Evolutionary conservation across 495 filamentous ascomycete genomes (phyloP), one percentile per base, ranked within the genome.

Genomic region (Xylaria palmicola): DNA sequence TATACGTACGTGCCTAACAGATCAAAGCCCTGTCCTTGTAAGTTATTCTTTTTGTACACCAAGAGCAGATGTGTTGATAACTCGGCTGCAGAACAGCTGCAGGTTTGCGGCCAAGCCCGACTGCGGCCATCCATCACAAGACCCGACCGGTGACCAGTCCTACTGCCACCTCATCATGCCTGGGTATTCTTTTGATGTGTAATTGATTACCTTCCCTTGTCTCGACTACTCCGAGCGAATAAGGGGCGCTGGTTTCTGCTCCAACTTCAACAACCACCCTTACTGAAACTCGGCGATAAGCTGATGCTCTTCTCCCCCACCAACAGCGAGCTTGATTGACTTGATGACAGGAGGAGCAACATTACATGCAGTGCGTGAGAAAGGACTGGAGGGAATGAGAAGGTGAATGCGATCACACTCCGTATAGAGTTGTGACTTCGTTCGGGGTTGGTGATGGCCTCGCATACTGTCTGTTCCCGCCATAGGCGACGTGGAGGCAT

Each of bases 331-430:
- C 12, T n/a, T 47, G 43, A 36, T 29, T 22, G 7, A 41, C 17
- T 29, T 41, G 56, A 50, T 50, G 53, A 39, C 53, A 32, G 17
- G 22, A 22, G 20, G 22, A 39, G 49, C 9, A 56, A 22, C 7
- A n/a, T 30, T 48, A 19, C 34, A 60, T 44, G 57, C 32, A 52
- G 57, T 52, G 47, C 57, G 57, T 52, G 57, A 60, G 57, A 43
- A 60, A 32, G 32, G 13, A 34, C 27, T 4, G 44, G 17, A 50
- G 19, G 24, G 17, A 22, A 17, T 29, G 34, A 51, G 56, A 45
- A 59, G 45, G 37, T 60, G 45, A 59, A 36, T 43, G 57, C 57
- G 47, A 60, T 44, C 47, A 50, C 45, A 15, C 6, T 41, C 41
- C 29, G 26, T 56, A 43, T 27, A 39, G 39, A 24, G 39, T 32